Conservation (phyloP, 306 rosid genomes). For the Arachis hypogaea region DNA sequence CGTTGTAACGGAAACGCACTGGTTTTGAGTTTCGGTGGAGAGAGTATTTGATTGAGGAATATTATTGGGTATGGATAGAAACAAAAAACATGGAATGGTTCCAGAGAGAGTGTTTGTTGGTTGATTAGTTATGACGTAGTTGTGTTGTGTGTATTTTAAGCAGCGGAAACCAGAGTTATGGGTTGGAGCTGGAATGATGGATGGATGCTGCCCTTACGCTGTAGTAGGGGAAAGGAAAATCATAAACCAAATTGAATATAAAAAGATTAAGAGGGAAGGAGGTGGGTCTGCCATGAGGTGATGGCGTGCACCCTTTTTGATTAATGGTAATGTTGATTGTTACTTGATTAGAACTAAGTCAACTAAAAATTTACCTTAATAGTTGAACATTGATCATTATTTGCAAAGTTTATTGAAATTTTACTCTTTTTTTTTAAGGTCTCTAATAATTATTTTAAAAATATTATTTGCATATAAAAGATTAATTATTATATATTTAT, state of each 20-base stretch:
- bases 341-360: no score
- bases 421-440: no score
- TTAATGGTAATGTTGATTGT: background rate
- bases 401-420: no score
- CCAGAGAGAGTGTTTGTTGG: background rate
- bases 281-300: background rate
- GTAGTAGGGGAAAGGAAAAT: background rate
- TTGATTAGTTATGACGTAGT: background rate
- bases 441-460: no score
- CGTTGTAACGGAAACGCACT: no score
- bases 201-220: background rate
- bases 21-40: background rate
- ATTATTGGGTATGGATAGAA: background rate
- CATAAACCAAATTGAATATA: background rate
- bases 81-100: background rate
- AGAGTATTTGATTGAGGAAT: background rate
- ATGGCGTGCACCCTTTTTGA: background rate
- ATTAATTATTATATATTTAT: no score
- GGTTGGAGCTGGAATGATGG: background rate
- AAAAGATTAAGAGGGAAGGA: background rate
- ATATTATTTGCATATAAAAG: no score
- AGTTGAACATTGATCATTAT: no score
- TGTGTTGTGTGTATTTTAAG: background rate
- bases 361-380: no score
- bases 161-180: background rate